Conservation (phyloP, 306 rosid genomes). For the Cicer yamashitae region DNA sequence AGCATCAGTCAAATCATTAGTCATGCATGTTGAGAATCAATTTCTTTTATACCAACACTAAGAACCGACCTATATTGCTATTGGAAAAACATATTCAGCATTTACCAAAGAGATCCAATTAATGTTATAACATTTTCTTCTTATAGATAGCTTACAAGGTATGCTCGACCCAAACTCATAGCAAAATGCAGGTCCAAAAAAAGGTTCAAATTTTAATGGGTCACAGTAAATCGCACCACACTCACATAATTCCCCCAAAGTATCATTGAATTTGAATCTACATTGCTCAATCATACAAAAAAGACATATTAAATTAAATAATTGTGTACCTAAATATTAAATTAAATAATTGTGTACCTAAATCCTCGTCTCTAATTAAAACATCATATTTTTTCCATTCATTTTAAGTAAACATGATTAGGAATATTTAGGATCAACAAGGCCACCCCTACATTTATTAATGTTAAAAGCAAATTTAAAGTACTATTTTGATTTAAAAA, state of each 20-base stretch:
- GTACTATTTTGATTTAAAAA: too few species aligned
- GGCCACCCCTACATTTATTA: too few species aligned
- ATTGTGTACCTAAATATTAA: conserved; percentile 20
- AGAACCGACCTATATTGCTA: conserved; percentile 5
- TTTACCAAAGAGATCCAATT: conserved; percentile 45
- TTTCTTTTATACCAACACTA: conserved; percentile 30
- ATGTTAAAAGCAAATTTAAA: too few species aligned
- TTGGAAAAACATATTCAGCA: conserved; percentile 45
- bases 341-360: conserved; percentile 34
- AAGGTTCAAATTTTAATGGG: conserved; percentile 42
- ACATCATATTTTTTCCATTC: conserved; percentile 30
- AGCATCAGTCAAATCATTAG: not conserved
- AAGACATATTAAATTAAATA: conserved; percentile 34
- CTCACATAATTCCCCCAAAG: not conserved
- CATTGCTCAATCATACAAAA: conserved; percentile 42
- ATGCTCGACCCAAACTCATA: conserved; percentile 29
- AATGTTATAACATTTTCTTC: conserved; percentile 36
- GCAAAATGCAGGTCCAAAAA: conserved; percentile 31
- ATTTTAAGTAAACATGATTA: conserved; percentile 48
- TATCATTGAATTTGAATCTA: conserved; percentile 5
- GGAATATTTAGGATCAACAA: conserved; percentile 9
- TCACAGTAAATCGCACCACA: conserved; percentile 30
- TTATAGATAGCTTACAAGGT: conserved; percentile 36
- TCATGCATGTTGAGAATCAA: conserved; percentile 1
- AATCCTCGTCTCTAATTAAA: conserved; percentile 30